Evolutionary conservation across 257 asterid genomes (phyloP), one percentile per base, ranked within the genome.

Genomic region (Solanum virginianum): DNA sequence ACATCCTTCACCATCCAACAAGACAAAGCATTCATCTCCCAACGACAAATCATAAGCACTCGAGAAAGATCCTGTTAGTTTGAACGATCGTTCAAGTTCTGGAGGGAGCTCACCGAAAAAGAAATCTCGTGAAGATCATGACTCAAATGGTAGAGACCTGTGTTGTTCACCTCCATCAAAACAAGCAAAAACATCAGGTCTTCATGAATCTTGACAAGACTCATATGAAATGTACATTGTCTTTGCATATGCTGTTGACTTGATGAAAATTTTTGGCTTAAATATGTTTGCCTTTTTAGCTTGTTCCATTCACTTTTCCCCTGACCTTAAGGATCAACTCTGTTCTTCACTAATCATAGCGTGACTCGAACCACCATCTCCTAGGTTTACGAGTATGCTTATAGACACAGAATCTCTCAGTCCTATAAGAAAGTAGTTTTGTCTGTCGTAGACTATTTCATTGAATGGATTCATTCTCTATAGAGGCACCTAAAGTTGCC

Each of bases 141-240:
- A 87, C 39, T 60, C 82, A 22, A 87, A 55, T n/a, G 84, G 14
- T 36, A 36, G 82, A 49, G 89, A 41, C 39, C 49, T 20, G 29
- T 55, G 85, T 47, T 47, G 82, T 57, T 60, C 66, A 7, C 90
- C 88, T 7, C 86, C 90, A 22, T 12, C 85, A 8, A 90, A 90
- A 88, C 92, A 89, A 53, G 90, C 92, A 84, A 94, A 88, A 90
- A 81, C 81, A 29, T 86, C 79, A 66, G 56, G 83, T 12, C 2
- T n/a, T 65, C 80, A 45, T 39, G 22, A 82, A 43, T 65, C 82
- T 65, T 87, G 83, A 86, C 39, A 14, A 14, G 41, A 47, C 65
- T 81, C 74, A 18, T 55, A 83, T 85, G 54, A 24, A 9, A 18
- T 80, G 43, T 55, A 7, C 60, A 83, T 82, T 57, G 81, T 49